Conservation (phyloP, 2,329 filamentous ascomycete species). For the Periconia digitata region DNA sequence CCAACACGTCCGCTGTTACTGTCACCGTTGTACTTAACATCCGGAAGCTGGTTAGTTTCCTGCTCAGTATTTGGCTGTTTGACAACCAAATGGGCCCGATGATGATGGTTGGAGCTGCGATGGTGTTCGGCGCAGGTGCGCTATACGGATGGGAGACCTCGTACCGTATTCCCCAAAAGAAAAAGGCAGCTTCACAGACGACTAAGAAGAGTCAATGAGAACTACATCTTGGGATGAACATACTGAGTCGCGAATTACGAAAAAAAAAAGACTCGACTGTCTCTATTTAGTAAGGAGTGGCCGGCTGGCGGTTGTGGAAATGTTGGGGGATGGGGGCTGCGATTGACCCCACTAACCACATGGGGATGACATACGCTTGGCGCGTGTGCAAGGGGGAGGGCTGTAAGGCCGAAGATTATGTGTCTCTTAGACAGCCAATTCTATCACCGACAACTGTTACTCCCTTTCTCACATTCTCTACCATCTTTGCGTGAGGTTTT, state of each 20-base stretch:
- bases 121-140: slow-evolving; percentile 90
- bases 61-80: slow-evolving; percentile 92
- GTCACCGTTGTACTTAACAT: slow-evolving; percentile 97
- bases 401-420: slow-evolving; percentile 11
- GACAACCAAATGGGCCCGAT: slow-evolving; percentile 77
- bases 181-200: slow-evolving; percentile 27
- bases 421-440: slow-evolving; percentile 12
- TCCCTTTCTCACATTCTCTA: slow-evolving; percentile 21
- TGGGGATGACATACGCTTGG: not conserved
- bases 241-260: not conserved
- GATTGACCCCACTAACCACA: not conserved
- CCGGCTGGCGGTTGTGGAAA: too few relatives aligned
- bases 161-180: slow-evolving; percentile 47
- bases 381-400: slow-evolving; percentile 7
- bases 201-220: slow-evolving; percentile 31
- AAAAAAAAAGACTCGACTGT: too few relatives aligned
- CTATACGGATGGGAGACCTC: slow-evolving; percentile 79
- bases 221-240: not conserved
- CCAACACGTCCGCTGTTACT: slow-evolving; percentile 85
- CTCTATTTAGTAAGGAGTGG: too few relatives aligned
- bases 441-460: slow-evolving; percentile 17
- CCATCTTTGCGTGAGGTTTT: slow-evolving; percentile 15
- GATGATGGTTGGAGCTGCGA: slow-evolving; percentile 75
- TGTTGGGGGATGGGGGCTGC: not conserved
- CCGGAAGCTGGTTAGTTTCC: slow-evolving; percentile 85